Base-by-base conservation (phyloP, 2,329 filamentous ascomycete genomes). In the Arthroderma sp. region DNA sequence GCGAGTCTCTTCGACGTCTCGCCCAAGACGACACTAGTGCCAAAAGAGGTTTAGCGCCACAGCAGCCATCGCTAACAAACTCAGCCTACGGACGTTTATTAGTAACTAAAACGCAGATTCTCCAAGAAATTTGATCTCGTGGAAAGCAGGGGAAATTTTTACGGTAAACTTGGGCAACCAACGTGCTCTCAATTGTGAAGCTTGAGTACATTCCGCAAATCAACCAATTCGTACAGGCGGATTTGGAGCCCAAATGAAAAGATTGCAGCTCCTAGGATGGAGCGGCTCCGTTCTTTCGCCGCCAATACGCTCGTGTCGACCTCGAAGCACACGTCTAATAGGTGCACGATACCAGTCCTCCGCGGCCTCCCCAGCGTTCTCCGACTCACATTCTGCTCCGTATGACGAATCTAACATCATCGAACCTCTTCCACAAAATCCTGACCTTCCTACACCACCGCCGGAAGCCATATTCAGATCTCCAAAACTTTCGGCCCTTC, bases 401-500 rank as follows among this genome's bases (percentile, higher is more conserved):
- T 22, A 22, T 22, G 15, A 22, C 15, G 15, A 22, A 22, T 22
- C 15, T 22, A 53, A 50, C 58, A 49, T 51, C 55, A 48, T 22
- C 15, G 15, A 22, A 22, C 29, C 9, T 37, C 33, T 29, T 33
- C 31, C 40, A 36, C 32, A 29, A 55, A 52, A 59, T 55, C 51
- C 57, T 46, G 56, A 60, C 52, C 71, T 81, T 51, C 83, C 85
- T 43, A 89, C 85, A 57, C 85, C 86, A 53, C 75, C 75, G 44
- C 78, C 80, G 52, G 68, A 75, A 55, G 73, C 73, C 52, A 83
- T 86, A 37, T 67, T 72, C 48, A 64, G 71, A 52, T 96, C 89
- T 39, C 81, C 87, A 50, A 96, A 95, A 70, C 82, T 98, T 55
- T 80, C 87, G 51, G 88, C 91, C 52, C 78, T 98, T 38, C 88